These are phyloP conservation scores for Mortierella sp. DNA, from an alignment of 371 early-diverging fungal species.

Conservation along the genomic window DNA sequence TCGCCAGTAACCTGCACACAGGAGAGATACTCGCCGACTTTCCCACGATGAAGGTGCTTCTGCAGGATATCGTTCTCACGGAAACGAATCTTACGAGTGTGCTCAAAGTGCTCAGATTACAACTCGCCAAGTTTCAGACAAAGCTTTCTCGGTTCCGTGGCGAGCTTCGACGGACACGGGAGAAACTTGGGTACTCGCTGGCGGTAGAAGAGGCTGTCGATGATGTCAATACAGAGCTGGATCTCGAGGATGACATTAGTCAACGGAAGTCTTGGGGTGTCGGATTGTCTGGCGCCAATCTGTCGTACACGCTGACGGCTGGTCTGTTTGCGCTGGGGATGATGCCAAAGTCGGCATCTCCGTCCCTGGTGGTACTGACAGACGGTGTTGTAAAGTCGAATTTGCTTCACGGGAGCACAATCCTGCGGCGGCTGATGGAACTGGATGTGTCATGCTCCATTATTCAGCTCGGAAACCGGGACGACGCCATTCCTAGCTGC, in stretches of 20 bases:
- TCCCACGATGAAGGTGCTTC: conserved; percentile 76
- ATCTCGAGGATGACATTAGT: conserved; percentile 51
- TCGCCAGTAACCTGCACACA: conserved; percentile 73
- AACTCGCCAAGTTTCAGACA: conserved; percentile 71
- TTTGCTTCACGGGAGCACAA: conserved; percentile 61
- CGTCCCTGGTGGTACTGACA: conserved; percentile 81
- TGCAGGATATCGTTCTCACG: conserved; percentile 75
- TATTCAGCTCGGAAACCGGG: conserved; percentile 86
- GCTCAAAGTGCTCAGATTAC: conserved; percentile 65
- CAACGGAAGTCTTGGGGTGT: conserved; percentile 72
- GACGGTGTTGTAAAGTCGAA: conserved; percentile 89
- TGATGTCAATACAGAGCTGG: conserved; percentile 50
- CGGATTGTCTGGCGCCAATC: conserved; percentile 69
- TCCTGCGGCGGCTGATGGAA: conserved; percentile 66
- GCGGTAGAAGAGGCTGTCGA: conserved; percentile 66
- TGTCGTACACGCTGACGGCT: conserved; percentile 76
- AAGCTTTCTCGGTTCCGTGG: conserved; percentile 72
- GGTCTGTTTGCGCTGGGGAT: conserved; percentile 79
- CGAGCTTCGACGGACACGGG: conserved; percentile 57
- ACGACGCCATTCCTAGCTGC: conserved; percentile 82
- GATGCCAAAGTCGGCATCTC: conserved; percentile 75
- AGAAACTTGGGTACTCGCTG: conserved; percentile 63
- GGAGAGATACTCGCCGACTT: conserved; percentile 71
- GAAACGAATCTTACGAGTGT: conserved; percentile 63
- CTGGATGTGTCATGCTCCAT: conserved; percentile 81